Conservation (phyloP, 169 alveolate genomes). For the Plasmodium billcollinsi region DNA sequence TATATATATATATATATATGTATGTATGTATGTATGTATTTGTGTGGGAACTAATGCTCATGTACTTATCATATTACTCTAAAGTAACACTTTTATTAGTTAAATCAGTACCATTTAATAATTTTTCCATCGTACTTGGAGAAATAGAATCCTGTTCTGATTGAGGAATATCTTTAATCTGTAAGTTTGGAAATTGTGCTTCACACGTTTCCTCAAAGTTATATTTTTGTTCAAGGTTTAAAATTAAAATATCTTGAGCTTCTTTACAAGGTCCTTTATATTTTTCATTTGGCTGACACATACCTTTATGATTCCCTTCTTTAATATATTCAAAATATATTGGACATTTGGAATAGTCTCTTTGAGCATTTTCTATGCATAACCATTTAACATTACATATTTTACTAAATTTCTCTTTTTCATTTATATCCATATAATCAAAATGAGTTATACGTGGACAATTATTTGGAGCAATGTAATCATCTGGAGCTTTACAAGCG, state of each 20-base stretch:
- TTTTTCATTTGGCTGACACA: constrained; percentile 61
- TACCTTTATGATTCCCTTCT: constrained; percentile 62
- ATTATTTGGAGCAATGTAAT: constrained; percentile 36
- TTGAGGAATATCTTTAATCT: constrained; percentile 47
- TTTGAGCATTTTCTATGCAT: constrained; percentile 49
- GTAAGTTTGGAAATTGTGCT: constrained; percentile 66
- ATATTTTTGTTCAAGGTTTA: constrained; percentile 70
- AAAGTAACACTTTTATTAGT: constrained; percentile 47
- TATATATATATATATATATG: too few relatives aligned
- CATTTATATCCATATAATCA: constrained; percentile 56
- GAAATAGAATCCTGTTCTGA: constrained; percentile 17
- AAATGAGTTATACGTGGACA: constrained; percentile 74
- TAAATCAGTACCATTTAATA: constrained; percentile 53
- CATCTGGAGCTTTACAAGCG: constrained; percentile 69
- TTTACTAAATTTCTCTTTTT: constrained; percentile 60
- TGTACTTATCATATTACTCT: constrained; percentile 22
- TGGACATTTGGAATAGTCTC: constrained; percentile 73
- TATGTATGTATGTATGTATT: too few relatives aligned
- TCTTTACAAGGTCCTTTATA: constrained; percentile 72
- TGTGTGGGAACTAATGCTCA: too few relatives aligned
- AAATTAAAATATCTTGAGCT: constrained; percentile 38
- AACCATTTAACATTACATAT: constrained; percentile 73
- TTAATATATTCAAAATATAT: constrained; percentile 38
- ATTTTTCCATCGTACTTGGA: constrained; percentile 56
- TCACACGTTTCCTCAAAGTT: constrained; percentile 67